Conservation (phyloP, 2,329 filamentous ascomycete genomes). For the Endoconidiophora laricicola region DNA sequence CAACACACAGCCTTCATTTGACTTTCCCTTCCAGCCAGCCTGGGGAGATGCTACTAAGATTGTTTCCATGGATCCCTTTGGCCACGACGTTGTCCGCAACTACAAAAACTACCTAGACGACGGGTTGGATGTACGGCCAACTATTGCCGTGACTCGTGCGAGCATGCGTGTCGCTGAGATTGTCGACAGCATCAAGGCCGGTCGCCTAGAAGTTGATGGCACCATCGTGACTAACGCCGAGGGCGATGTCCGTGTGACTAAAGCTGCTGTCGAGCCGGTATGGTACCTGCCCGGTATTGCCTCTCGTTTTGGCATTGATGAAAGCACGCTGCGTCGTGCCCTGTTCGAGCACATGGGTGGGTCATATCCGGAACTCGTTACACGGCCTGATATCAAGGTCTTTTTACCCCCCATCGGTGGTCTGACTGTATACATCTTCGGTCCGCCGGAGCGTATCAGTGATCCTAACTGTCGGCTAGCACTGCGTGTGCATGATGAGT, state of each 20-base stretch:
- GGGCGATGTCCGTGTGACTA: slow-evolving; percentile 85
- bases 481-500: slow-evolving; percentile 65
- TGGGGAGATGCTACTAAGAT: slow-evolving; percentile 90
- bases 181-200: slow-evolving; percentile 67
- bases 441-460: slow-evolving; percentile 84
- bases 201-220: slow-evolving; percentile 62
- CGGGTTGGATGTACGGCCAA: slow-evolving; percentile 52
- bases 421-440: slow-evolving; percentile 92
- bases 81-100: slow-evolving; percentile 37
- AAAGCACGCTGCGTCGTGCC: slow-evolving; percentile 68
- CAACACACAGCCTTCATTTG: slow-evolving; percentile 78
- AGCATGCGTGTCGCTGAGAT: slow-evolving; percentile 93
- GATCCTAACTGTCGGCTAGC: slow-evolving; percentile 68
- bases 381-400: slow-evolving; percentile 81
- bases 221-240: slow-evolving; percentile 75
- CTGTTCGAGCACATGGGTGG: slow-evolving; percentile 93
- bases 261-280: slow-evolving; percentile 89
- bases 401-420: slow-evolving; percentile 91
- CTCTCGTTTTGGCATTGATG: slow-evolving; percentile 86
- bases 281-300: slow-evolving; percentile 82
- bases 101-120: slow-evolving; percentile 7
- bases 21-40: slow-evolving; percentile 74
- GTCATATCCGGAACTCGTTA: slow-evolving; percentile 93
- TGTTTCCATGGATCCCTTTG: slow-evolving; percentile 90
- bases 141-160: slow-evolving; percentile 79